Base-by-base conservation (phyloP, 202 grass and related monocot genomes). In the Cymbopogon flexuosus region DNA sequence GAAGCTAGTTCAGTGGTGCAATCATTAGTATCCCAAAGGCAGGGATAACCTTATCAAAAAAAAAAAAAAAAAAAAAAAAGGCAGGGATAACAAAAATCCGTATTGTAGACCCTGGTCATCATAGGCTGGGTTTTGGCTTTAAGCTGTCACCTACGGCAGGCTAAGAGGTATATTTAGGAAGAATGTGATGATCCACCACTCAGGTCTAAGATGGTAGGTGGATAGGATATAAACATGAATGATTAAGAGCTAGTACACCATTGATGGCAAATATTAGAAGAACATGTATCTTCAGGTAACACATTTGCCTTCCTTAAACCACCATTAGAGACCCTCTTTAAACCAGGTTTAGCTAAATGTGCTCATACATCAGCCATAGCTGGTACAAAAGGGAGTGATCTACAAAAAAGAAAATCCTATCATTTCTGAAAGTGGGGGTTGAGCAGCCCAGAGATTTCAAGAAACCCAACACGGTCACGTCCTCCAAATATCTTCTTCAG, bases 401-500 rank as follows among this genome's bases (percentile, higher is more conserved):
- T 83, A 79, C 27, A 27, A 27, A 69, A 83, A 70, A 74, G 52
- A 68, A 75, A 63, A 57, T 24, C 33, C 45, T 68, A n/a, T 92
- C 80, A 91, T 87, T 89, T 94, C 71, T 52, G 78, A 24, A 94
- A 89, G 59, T 94, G 92, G 23, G 89, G 88, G 68, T 87, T 94
- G 14, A 91, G 84, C 78, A 94, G 72, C 52, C 86, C 89, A 66
- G 89, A 94, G 8, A 94, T 91, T 83, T 91, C 89, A 41, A 91
- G 92, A 72, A 94, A 91, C 56, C 89, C 89, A 87, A 94, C 89
- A 77, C 81, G 92, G 34, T 89, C 92, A 41, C 87, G 87, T 2
- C 86, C 92, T 75, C 76, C 92, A 85, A 94, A 87, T 68, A 91
- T 82, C 75, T 94, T 91, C 83, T 91, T 94, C 63, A 91, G 84